A percentile compares a stretch with the other conserved stretches of the same genome.
These are phyloP conservation scores for Fusarium napiforme DNA, from an alignment of 2,329 filamentous ascomycete species.

Conservation along the genomic window DNA sequence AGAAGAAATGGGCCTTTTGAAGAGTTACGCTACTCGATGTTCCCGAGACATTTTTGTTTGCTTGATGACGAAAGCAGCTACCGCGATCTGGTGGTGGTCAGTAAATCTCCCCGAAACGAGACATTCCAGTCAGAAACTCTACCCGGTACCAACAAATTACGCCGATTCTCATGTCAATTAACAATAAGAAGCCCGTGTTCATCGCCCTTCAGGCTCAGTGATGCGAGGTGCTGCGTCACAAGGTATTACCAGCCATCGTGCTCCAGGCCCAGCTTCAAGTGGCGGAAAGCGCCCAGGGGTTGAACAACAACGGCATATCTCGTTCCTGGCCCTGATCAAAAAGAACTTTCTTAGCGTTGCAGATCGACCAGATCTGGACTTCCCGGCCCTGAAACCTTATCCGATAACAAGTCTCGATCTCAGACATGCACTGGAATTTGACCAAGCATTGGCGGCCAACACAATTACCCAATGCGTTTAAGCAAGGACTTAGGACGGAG, in stretches of 20 bases:
- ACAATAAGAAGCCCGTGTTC: background rate
- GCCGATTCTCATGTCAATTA: fast-evolving
- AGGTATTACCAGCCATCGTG: background rate
- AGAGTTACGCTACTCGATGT: background rate
- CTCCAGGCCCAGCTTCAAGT: background rate
- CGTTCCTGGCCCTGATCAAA: conserved; percentile 9
- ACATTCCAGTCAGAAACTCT: background rate
- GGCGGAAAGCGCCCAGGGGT: conserved; percentile 2
- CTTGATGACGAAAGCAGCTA: background rate
- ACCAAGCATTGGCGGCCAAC: conserved; percentile 1
- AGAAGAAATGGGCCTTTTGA: background rate
- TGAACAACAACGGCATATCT: background rate
- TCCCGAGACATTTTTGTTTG: background rate
- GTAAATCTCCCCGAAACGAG: background rate
- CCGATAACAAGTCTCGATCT: background rate
- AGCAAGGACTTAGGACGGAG: background rate
- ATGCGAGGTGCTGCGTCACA: fast-evolving
- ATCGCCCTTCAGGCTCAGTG: background rate
- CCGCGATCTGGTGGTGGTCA: background rate
- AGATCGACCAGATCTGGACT: conserved; percentile 4
- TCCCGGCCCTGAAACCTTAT: conserved; percentile 16
- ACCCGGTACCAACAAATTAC: background rate
- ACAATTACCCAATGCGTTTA: conserved; percentile 8
- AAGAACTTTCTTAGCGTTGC: background rate
- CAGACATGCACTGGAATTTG: conserved; percentile 19